These are phyloP conservation scores for Beauveria medogensis DNA, from an alignment of 2,329 filamentous ascomycete species.

Conservation along the genomic window DNA sequence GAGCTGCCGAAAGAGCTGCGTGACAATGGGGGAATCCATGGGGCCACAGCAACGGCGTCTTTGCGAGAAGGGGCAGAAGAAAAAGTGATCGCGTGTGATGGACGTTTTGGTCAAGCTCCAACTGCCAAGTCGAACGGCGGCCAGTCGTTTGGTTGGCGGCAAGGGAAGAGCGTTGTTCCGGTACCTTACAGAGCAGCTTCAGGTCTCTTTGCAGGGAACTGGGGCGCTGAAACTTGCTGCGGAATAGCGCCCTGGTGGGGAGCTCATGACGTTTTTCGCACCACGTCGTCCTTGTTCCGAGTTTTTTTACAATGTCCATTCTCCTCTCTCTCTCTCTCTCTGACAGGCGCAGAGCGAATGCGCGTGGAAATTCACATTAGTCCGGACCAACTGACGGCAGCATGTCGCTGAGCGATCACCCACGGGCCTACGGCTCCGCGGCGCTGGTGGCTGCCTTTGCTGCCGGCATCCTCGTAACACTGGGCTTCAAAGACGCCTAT, in stretches of 20 bases:
- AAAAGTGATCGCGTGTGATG: neutral
- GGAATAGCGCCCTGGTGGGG: neutral
- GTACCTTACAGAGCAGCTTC: neutral
- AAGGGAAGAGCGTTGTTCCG: conserved; percentile 9
- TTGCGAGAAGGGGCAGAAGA: neutral
- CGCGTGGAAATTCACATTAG: neutral
- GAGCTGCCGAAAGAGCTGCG: conserved; percentile 75
- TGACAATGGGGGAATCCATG: conserved; percentile 78
- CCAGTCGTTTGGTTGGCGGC: neutral
- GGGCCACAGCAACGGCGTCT: conserved; percentile 8
- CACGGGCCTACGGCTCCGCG: conserved; percentile 53
- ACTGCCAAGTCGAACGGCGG: too few species aligned
- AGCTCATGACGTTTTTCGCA: neutral
- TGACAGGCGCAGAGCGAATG: neutral
- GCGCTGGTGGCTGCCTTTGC: conserved; percentile 66
- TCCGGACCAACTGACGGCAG: conserved; percentile 9
- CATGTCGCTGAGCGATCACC: conserved; percentile 56
- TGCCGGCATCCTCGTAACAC: conserved; percentile 66
- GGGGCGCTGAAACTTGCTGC: neutral
- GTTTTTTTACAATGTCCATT: neutral
- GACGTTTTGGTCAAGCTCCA: too few species aligned
- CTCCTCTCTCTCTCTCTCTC: neutral
- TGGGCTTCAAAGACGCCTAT: conserved; percentile 74
- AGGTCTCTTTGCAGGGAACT: neutral
- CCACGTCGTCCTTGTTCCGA: neutral